These are phyloP conservation scores for Xylaria hypoxylon DNA, from an alignment of 2,329 filamentous ascomycete genomes.

Conservation along the genomic window DNA sequence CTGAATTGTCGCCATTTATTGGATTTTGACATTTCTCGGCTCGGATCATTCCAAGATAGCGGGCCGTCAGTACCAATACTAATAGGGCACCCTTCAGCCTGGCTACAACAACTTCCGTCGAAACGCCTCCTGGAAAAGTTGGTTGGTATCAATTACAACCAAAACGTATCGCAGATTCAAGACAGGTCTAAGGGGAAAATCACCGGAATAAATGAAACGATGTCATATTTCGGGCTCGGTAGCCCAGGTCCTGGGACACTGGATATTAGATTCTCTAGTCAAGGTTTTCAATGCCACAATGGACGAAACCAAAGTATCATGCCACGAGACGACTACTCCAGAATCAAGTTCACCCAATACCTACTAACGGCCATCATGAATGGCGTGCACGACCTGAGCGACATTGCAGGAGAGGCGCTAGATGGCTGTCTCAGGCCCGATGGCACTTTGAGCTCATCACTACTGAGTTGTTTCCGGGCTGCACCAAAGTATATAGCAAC, in stretches of 20 bases:
- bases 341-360: neutral
- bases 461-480: neutral
- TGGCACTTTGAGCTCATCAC: neutral
- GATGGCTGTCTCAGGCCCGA: neutral
- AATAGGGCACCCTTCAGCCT: neutral
- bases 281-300: neutral
- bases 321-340: neutral
- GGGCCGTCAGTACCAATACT: too few species aligned
- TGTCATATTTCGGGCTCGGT: neutral
- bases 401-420: neutral
- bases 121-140: neutral
- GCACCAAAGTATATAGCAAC: neutral
- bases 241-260: neutral
- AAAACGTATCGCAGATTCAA: neutral
- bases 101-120: slow-evolving; percentile 8
- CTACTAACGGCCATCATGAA: slow-evolving; percentile 2
- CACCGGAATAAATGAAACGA: neutral
- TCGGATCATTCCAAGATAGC: too few species aligned
- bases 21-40: too few species aligned
- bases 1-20: too few species aligned
- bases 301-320: slow-evolving; percentile 3
- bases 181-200: neutral
- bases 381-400: neutral
- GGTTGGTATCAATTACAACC: neutral
- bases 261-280: neutral